Base-by-base conservation (phyloP, 306 rosid species). In the Trichosanthes cucumerina region DNA sequence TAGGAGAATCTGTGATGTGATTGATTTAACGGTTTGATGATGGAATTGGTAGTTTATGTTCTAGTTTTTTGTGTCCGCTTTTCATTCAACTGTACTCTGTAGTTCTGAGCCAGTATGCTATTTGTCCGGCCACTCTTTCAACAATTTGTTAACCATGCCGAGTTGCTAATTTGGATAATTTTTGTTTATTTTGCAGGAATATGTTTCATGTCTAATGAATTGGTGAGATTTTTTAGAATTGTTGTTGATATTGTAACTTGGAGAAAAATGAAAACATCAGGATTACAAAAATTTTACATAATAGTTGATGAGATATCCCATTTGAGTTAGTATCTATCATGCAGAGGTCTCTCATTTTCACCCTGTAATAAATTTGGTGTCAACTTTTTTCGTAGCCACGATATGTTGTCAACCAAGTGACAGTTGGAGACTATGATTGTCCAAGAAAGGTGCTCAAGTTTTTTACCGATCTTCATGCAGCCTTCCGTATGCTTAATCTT, bases 391-490 rank as follows among this genome's bases (percentile, higher is more conserved):
- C 89, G 83, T 89, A 95, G 99, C 99, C 99, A 26, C 89, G 97
- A 86, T 92, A 89, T 59, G 99, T 95, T 88, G 97, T 95, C 82
- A 92, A 95, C 83, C 98, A 91, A 85, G 98, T 95, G 83, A 95
- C 97, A 26, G 89, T 83, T 68, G 98, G 98, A 82, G 93, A 91
- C 85, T 92, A 92, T 82, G 97, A 92, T 85, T 92, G 97, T 78
- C 97, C 97, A 60, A 92, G 93, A 80, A 92, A 89, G 80, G 97
- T 92, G 84, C 83, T 91, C 75, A 92, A 89, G 82, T 92, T 95
- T 85, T 72, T 95, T 39, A 95, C 99, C 19, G 97, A 95, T 70
- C 97, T 95, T 76, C 96, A 95, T 84, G 89, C 93, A 46, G 89
- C 97, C 82, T 95, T 91, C 78, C 96, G 93, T 7, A 89, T 91